Conservation (phyloP, 78 protist species). For the Dictyostelium intermedium region DNA sequence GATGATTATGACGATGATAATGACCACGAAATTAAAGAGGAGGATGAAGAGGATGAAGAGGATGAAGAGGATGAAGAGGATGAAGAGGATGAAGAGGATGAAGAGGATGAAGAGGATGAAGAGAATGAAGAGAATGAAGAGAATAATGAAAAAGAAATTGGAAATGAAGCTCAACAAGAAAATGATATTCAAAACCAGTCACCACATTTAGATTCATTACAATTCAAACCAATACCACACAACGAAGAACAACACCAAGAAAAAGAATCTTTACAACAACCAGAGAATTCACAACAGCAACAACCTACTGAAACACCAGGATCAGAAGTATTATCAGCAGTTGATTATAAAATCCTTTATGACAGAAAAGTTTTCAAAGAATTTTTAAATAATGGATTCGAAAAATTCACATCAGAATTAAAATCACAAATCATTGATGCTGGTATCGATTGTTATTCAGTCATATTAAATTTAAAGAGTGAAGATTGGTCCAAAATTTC, state of each 20-base stretch:
- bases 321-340: not conserved
- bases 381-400: not conserved
- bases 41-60: not conserved
- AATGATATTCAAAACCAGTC: not conserved
- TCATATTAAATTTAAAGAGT: not conserved
- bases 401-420: not conserved
- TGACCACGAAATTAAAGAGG: too few relatives aligned
- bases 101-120: not conserved
- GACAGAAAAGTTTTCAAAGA: not conserved
- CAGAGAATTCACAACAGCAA: not conserved
- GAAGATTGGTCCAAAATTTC: not conserved
- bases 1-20: not conserved
- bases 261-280: not conserved
- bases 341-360: not conserved
- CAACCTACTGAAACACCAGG: not conserved
- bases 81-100: not conserved
- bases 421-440: not conserved
- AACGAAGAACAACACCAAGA: not conserved
- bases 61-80: not conserved
- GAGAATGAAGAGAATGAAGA: not conserved
- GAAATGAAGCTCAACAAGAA: not conserved
- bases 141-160: not conserved
- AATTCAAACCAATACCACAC: not conserved
- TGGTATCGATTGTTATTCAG: slow-evolving; percentile 15
- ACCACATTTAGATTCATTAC: not conserved